Evolutionary conservation across 805 yeast species (phyloP).

Genomic region (Cyberlindnera americana): DNA sequence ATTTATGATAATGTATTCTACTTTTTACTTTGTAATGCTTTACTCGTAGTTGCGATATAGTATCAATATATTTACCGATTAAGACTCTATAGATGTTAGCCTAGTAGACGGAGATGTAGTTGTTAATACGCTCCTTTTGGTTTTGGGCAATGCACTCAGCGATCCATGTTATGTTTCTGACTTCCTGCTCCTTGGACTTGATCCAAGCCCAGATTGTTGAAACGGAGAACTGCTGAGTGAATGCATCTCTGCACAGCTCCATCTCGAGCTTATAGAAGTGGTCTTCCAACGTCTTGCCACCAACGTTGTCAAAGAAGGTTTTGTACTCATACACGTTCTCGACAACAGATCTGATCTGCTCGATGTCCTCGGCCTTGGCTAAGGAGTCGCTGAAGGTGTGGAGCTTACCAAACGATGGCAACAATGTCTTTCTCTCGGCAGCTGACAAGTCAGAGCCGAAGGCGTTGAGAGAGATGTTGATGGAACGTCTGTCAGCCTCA

Average conservation of each 20-base stretch:
- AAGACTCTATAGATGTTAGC: too few relatives aligned
- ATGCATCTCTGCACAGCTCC: slow-evolving; percentile 87
- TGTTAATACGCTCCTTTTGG: slow-evolving; percentile 90
- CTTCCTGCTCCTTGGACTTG: slow-evolving; percentile 93
- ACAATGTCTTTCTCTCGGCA: slow-evolving; percentile 64
- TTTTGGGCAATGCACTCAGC: slow-evolving; percentile 99
- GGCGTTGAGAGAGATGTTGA: slow-evolving; percentile 88
- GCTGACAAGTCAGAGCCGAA: slow-evolving; percentile 75
- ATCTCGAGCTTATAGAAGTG: slow-evolving; percentile 91
- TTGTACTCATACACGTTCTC: slow-evolving; percentile 64
- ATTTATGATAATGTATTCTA: slow-evolving; percentile 1
- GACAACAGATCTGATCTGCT: slow-evolving; percentile 66
- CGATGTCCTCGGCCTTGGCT: slow-evolving; percentile 79
- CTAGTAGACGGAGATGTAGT: slow-evolving; percentile 77
- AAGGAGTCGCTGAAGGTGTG: slow-evolving; percentile 59
- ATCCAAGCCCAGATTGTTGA: slow-evolving; percentile 96
- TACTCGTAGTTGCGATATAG: too few relatives aligned
- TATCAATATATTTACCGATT: too few relatives aligned
- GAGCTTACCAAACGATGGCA: slow-evolving; percentile 81
- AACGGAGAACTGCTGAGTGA: slow-evolving; percentile 93
- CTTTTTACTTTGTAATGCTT: too few relatives aligned
- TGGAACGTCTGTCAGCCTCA: slow-evolving; percentile 94
- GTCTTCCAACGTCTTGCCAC: slow-evolving; percentile 76
- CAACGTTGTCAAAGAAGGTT: slow-evolving; percentile 46
- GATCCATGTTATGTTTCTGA: slow-evolving; percentile 98